Conservation (phyloP, 2,329 filamentous ascomycete species). For the Bipolaris victoriae region DNA sequence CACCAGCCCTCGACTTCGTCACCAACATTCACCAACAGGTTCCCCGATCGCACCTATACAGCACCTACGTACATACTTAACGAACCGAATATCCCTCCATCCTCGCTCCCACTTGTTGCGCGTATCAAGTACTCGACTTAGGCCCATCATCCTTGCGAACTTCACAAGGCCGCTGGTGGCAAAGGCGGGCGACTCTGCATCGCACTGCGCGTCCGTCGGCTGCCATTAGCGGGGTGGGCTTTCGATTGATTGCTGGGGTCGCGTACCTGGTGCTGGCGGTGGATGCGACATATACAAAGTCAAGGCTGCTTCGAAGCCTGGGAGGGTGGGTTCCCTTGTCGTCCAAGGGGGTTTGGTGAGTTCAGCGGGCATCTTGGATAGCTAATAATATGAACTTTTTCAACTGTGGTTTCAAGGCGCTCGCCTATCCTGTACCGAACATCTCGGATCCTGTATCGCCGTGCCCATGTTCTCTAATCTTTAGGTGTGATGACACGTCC, state of each 20-base stretch:
- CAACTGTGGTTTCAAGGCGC: constrained; percentile 13
- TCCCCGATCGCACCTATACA: neutral
- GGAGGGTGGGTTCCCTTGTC: constrained; percentile 21
- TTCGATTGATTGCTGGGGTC: constrained; percentile 9
- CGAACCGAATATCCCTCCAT: constrained; percentile 1
- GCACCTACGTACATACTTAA: neutral
- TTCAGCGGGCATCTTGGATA: constrained; percentile 8
- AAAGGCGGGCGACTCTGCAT: constrained; percentile 14
- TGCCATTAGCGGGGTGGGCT: constrained; percentile 18
- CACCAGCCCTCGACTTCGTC: neutral
- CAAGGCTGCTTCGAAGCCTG: constrained; percentile 24
- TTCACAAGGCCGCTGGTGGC: constrained; percentile 20
- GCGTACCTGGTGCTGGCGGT: constrained; percentile 16
- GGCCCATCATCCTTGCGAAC: constrained; percentile 19
- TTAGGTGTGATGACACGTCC: constrained; percentile 12
- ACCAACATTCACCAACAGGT: neutral
- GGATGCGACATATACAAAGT: constrained; percentile 13
- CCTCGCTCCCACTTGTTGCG: constrained; percentile 10
- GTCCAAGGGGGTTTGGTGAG: constrained; percentile 18
- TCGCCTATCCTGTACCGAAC: constrained; percentile 16
- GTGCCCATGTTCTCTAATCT: constrained; percentile 15
- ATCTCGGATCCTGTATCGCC: constrained; percentile 9
- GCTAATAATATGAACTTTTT: constrained; percentile 18
- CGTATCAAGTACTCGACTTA: constrained; percentile 18
- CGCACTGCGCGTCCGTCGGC: constrained; percentile 13